Evolutionary conservation across 495 filamentous ascomycete species (phyloP).

Genomic region (Mytilinidion resinicola): DNA sequence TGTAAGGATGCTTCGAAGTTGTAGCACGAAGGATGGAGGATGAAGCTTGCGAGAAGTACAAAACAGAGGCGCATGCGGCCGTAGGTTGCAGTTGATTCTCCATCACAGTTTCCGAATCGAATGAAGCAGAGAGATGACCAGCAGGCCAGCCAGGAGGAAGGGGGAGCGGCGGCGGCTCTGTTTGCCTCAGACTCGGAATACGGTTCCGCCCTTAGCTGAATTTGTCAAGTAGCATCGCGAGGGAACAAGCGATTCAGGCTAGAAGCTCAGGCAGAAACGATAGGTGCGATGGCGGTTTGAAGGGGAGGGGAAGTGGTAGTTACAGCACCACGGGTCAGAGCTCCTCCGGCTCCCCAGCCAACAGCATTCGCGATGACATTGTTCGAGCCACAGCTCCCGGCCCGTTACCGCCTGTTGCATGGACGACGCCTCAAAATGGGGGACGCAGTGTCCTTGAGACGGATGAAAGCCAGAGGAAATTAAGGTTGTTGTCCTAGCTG

Average conservation of each 20-base stretch:
- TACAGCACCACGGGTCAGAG: too few species aligned
- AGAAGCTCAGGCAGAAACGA: slow-evolving; percentile 1
- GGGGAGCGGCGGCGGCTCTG: neutral
- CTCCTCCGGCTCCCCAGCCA: neutral
- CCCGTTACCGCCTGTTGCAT: neutral
- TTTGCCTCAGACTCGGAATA: neutral
- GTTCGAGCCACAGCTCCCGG: neutral
- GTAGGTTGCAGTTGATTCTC: too few species aligned
- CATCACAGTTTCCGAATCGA: too few species aligned
- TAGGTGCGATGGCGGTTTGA: neutral
- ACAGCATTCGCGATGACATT: neutral
- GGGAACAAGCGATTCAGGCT: neutral
- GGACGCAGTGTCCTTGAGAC: neutral
- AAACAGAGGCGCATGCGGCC: too few species aligned
- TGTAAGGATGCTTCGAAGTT: too few species aligned
- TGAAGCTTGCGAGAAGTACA: too few species aligned
- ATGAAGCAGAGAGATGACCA: neutral
- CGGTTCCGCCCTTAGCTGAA: neutral
- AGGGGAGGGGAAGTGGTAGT: neutral
- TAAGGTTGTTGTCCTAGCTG: slow-evolving; percentile 19
- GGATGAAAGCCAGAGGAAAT: neutral
- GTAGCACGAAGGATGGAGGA: too few species aligned
- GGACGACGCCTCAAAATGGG: neutral
- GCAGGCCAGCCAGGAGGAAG: neutral
- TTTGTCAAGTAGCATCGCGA: neutral